Conservation (phyloP, 148 eudicot genomes). For the Rheum nobile region DNA sequence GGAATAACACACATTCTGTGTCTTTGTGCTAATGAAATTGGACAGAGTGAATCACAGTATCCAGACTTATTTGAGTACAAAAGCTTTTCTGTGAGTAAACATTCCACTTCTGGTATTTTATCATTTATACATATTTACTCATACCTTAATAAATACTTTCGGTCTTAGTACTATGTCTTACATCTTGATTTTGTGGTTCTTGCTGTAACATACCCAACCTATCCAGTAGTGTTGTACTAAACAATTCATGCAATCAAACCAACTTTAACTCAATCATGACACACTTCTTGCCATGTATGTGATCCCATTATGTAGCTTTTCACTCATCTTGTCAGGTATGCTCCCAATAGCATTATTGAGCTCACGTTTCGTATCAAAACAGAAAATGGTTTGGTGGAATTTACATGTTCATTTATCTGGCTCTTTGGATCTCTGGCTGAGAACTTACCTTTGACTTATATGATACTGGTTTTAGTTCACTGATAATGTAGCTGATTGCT, state of each 20-base stretch:
- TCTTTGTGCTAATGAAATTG: constrained; percentile 91
- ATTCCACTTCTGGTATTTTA: not conserved
- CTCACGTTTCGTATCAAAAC: not conserved
- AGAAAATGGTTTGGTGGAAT: not conserved
- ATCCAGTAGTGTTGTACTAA: not conserved
- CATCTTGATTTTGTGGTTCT: not conserved
- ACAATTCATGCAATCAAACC: not conserved
- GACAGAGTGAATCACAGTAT: constrained; percentile 86
- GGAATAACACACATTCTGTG: constrained; percentile 85
- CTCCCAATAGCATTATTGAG: not conserved
- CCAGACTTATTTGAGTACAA: constrained; percentile 63
- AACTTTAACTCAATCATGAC: not conserved
- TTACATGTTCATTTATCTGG: not conserved
- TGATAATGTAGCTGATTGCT: not conserved
- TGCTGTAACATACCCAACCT: not conserved
- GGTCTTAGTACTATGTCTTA: not conserved
- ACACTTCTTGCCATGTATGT: not conserved
- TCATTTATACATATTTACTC: not conserved
- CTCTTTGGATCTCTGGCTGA: not conserved
- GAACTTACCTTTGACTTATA: not conserved
- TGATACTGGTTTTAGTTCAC: not conserved
- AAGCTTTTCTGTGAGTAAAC: constrained; percentile 64
- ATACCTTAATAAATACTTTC: not conserved
- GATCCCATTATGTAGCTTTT: not conserved
- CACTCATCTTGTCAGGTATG: not conserved